These are phyloP conservation scores for Voacanga thouarsii DNA, from an alignment of 257 asterid species.

Conservation along the genomic window DNA sequence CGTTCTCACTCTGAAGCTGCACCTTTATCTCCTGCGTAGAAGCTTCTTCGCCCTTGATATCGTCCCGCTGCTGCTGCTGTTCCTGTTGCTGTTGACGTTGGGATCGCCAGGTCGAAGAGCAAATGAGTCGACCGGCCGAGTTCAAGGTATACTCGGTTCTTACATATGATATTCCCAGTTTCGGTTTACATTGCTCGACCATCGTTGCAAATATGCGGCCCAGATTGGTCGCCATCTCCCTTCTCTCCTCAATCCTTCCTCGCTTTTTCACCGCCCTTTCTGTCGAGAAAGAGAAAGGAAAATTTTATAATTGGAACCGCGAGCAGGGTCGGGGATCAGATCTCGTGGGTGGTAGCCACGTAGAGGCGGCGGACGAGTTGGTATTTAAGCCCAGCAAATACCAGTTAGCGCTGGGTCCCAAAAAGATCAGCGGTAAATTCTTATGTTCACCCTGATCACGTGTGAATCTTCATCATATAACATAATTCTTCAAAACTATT, in stretches of 20 bases:
- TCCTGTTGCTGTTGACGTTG: slow-evolving; percentile 30
- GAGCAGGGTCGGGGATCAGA: not conserved
- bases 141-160: slow-evolving; percentile 13
- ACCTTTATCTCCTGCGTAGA: slow-evolving; percentile 23
- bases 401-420: too few species aligned
- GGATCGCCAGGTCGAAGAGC: slow-evolving; percentile 43
- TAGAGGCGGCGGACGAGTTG: not conserved
- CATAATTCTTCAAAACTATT: too few species aligned
- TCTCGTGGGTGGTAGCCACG: slow-evolving; percentile 1
- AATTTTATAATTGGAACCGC: not conserved
- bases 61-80: slow-evolving; percentile 20
- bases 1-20: slow-evolving; percentile 16
- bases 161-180: not conserved
- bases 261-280: not conserved
- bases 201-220: slow-evolving; percentile 35
- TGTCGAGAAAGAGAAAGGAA: not conserved
- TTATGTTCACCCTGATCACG: too few species aligned
- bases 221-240: slow-evolving; percentile 55
- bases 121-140: slow-evolving; percentile 38
- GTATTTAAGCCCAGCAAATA: not conserved
- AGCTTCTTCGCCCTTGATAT: not conserved
- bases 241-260: not conserved
- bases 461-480: too few species aligned
- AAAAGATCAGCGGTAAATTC: too few species aligned
- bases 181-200: slow-evolving; percentile 30